These are phyloP conservation scores for Clarireedia monteithiana DNA, from an alignment of 2,329 filamentous ascomycete genomes.

Conservation along the genomic window DNA sequence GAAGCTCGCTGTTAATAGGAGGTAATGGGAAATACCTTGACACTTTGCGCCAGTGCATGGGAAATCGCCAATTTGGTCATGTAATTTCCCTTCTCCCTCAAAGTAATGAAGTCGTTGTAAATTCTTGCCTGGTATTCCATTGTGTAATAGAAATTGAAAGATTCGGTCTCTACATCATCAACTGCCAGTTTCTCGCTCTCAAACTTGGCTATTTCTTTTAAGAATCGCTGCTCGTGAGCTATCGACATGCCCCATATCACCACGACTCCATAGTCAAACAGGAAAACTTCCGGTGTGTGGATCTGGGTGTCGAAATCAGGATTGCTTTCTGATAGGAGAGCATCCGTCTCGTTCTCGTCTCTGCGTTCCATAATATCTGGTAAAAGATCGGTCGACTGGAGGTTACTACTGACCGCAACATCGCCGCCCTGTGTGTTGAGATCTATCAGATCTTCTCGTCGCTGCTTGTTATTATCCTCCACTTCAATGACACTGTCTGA, in stretches of 20 bases:
- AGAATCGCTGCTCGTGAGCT: constrained; percentile 80
- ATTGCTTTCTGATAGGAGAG: constrained; percentile 30
- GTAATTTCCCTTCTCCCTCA: constrained; percentile 90
- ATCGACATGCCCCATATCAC: constrained; percentile 98
- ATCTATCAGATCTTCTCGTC: constrained; percentile 56
- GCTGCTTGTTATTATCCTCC: constrained; percentile 47
- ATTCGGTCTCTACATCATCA: constrained; percentile 89
- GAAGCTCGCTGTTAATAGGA: background rate
- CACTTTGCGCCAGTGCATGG: constrained; percentile 89
- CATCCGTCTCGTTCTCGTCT: constrained; percentile 31
- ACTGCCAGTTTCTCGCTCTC: constrained; percentile 82
- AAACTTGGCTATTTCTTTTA: constrained; percentile 92
- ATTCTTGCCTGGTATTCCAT: constrained; percentile 95
- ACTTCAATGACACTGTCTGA: constrained; percentile 68
- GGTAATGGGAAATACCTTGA: constrained; percentile 55
- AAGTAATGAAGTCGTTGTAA: constrained; percentile 97
- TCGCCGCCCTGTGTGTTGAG: constrained; percentile 37
- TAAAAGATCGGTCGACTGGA: constrained; percentile 18
- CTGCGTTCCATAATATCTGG: constrained; percentile 23
- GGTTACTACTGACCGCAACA: constrained; percentile 28
- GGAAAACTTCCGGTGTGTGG: constrained; percentile 87
- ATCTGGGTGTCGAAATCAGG: constrained; percentile 80
- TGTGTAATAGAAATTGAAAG: constrained; percentile 99
- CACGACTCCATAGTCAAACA: constrained; percentile 96
- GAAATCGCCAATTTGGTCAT: constrained; percentile 98